A percentile compares a stretch with the other conserved stretches of the same genome.
Conservation (phyloP, 2,329 filamentous ascomycete species). For the Xylariales sp. region DNA sequence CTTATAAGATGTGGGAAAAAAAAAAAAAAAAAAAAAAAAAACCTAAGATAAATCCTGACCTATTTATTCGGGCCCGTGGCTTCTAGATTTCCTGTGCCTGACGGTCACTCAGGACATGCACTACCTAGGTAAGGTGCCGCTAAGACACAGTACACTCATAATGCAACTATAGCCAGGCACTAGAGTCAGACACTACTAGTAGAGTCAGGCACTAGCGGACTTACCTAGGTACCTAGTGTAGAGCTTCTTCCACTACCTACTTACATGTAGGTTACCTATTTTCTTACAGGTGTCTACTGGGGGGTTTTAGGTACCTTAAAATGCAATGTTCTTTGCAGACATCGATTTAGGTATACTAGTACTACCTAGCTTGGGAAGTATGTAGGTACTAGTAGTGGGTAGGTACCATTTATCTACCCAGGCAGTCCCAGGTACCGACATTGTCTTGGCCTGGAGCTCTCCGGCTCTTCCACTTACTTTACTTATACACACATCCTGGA, state of each 20-base stretch:
- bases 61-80: neutral
- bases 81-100: neutral
- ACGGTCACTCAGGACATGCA: neutral
- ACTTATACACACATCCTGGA: too few species aligned
- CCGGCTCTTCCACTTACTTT: slow-evolving; percentile 15
- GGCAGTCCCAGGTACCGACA: neutral
- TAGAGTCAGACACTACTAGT: too few species aligned
- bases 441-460: slow-evolving; percentile 3
- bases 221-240: neutral
- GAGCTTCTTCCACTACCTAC: neutral
- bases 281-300: too few species aligned
- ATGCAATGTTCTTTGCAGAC: neutral
- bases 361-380: neutral
- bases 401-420: neutral
- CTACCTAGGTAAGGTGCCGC: slow-evolving; percentile 5
- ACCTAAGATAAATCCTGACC: too few species aligned
- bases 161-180: neutral
- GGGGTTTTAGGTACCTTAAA: too few species aligned
- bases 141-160: slow-evolving; percentile 24
- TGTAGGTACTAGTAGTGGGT: neutral
- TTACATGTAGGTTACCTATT: neutral
- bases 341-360: neutral
- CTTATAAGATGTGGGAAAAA: too few species aligned
- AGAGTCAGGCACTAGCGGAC: neutral
- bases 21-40: too few species aligned